phyloP scores from a whole-genome alignment of 2,329 filamentous ascomycete genomes.

The Exophiala mesophila region DNA sequence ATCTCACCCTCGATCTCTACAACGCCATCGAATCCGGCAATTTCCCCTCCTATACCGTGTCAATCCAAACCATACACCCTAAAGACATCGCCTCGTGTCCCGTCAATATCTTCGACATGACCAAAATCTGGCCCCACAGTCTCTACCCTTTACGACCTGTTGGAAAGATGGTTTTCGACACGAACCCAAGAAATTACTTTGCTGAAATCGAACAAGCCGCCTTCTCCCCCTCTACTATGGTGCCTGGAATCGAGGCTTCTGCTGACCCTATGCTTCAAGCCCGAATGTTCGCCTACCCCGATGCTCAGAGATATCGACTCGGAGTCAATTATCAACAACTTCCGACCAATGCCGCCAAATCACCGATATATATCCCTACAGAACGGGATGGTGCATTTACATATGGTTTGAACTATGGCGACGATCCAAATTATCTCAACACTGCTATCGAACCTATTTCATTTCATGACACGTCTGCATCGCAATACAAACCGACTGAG shows the following conservation, averaged over 20 bases:
- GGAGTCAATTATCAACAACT: slow-evolving; percentile 40
- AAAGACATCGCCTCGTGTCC: slow-evolving; percentile 57
- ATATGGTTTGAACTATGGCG: slow-evolving; percentile 51
- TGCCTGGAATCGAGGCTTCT: slow-evolving; percentile 59
- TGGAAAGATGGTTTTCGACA: slow-evolving; percentile 60
- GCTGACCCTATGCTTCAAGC: slow-evolving; percentile 61
- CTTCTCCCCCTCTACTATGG: slow-evolving; percentile 61
- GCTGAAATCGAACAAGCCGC: slow-evolving; percentile 61
- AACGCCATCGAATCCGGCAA: slow-evolving; percentile 59
- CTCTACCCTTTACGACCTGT: slow-evolving; percentile 58
- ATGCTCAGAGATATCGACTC: slow-evolving; percentile 43
- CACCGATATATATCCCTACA: slow-evolving; percentile 49
- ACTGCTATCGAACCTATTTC: slow-evolving; percentile 26
- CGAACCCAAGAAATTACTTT: slow-evolving; percentile 64
- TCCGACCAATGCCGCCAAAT: slow-evolving; percentile 33
- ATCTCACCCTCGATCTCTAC: slow-evolving; percentile 60
- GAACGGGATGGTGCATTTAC: slow-evolving; percentile 37
- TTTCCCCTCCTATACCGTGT: slow-evolving; percentile 59
- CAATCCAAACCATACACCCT: slow-evolving; percentile 59
- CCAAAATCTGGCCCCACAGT: slow-evolving; percentile 63
- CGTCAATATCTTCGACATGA: slow-evolving; percentile 65
- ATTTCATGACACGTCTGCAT: slow-evolving; percentile 10
- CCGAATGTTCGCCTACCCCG: slow-evolving; percentile 58
- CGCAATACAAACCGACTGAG: slow-evolving; percentile 27
- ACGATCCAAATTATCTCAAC: slow-evolving; percentile 52